These are phyloP conservation scores for Pseudogymnoascus sp. DNA, from an alignment of 2,329 filamentous ascomycete genomes.

Conservation along the genomic window DNA sequence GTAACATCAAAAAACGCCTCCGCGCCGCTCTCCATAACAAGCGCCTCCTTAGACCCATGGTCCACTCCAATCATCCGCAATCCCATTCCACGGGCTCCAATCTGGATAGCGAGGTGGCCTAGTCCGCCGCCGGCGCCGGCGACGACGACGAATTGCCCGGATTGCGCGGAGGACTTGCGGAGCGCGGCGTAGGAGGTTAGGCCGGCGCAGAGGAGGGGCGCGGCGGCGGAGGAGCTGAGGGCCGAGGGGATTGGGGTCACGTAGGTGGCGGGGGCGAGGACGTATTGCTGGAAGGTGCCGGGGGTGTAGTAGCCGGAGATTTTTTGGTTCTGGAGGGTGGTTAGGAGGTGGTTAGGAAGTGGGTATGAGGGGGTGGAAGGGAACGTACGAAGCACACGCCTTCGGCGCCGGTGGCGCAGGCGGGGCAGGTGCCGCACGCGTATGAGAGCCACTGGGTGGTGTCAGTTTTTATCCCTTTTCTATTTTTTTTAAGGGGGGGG, in stretches of 20 bases:
- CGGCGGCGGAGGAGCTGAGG: slow-evolving; percentile 50
- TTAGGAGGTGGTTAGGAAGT: background rate
- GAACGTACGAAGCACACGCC: slow-evolving; percentile 45
- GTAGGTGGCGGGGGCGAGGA: slow-evolving; percentile 54
- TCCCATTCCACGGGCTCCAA: slow-evolving; percentile 50
- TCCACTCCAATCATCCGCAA: slow-evolving; percentile 59
- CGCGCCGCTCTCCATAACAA: slow-evolving; percentile 52
- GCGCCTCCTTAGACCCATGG: slow-evolving; percentile 48
- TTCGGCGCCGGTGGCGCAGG: slow-evolving; percentile 48
- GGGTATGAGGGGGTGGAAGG: background rate
- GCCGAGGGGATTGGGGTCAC: slow-evolving; percentile 60
- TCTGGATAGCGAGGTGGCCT: slow-evolving; percentile 53
- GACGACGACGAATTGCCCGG: slow-evolving; percentile 40
- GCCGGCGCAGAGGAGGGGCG: slow-evolving; percentile 60
- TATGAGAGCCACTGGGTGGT: slow-evolving; percentile 42
- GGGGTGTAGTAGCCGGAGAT: slow-evolving; percentile 60
- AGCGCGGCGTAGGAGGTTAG: slow-evolving; percentile 60
- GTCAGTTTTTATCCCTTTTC: background rate
- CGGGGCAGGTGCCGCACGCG: slow-evolving; percentile 44
- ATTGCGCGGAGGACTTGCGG: slow-evolving; percentile 47
- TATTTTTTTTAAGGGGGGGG: background rate
- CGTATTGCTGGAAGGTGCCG: slow-evolving; percentile 67
- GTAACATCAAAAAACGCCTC: slow-evolving; percentile 59
- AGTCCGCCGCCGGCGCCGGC: slow-evolving; percentile 53
- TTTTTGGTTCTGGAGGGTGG: slow-evolving; percentile 36